Base-by-base conservation (phyloP, 169 alveolate genomes). In the Eimeria praecox region DNA sequence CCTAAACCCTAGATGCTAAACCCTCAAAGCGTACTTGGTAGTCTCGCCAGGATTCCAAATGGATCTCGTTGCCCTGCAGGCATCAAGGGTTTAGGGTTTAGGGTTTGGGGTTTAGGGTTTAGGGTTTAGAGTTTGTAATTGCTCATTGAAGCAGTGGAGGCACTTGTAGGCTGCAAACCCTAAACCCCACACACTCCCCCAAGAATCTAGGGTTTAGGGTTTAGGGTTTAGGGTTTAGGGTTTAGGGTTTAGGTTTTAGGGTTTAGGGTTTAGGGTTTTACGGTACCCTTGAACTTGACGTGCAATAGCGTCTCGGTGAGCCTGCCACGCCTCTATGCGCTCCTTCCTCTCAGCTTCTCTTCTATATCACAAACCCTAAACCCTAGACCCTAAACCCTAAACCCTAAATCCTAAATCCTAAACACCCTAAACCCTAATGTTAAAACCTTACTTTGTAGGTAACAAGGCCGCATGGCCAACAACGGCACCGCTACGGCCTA, bases 311-410 rank as follows among this genome's bases (percentile, higher is more conserved):
- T 77, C 87, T 38, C 59, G 52, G n/a, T 42, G 87, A 9, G 54
- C 20, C 30, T 38, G 87, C 87, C 87, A 77, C 35, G 46, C 54
- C 59, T 5, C 87, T 24, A 77, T 0, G 35, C n/a, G 54, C 27
- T 27, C 87, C 46, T 22, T 77, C 59, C 59, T 77, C n/a, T 35
- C 87, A 8, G 87, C 87, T 24, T 77, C 46, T 77, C n/a, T 77
- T 62, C 87, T 77, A 42, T n/a, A 62, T 44, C 52, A 24, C 62
- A 77, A 77, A 77, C 62, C 52, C 87, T 77, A 77, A 40, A 40
- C 62, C 62, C 59, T 77, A 42, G 40, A 77, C 87, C 87, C 40
- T 40, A 40, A 77, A 77, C 62, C 87, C 87, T 77, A 69, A 64
- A 64, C 75, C 75, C 75, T 64, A 16, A 9, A 64, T 16, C 75